phyloP scores from a whole-genome alignment of 106 monocot genomes.

The Triglochin maritima region DNA sequence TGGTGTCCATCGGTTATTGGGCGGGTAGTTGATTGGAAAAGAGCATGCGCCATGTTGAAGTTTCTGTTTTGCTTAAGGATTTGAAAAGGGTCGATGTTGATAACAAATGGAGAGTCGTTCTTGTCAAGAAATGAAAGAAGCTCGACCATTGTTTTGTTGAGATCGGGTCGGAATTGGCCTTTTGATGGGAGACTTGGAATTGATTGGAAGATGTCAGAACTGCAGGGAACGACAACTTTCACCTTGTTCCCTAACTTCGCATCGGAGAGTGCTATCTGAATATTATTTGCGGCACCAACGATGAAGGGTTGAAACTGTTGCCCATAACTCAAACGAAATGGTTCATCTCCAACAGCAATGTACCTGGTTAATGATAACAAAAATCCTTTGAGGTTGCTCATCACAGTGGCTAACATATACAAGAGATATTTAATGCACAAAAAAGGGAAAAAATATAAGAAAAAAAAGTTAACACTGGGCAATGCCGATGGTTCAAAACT shows the following conservation, averaged over 20 bases:
- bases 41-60: slow-evolving; percentile 40
- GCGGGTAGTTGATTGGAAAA: slow-evolving; percentile 37
- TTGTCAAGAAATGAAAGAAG: slow-evolving; percentile 64
- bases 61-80: slow-evolving; percentile 47
- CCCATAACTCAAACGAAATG: slow-evolving; percentile 56
- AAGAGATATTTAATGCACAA: not conserved
- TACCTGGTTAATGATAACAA: slow-evolving; percentile 29
- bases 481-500: not conserved
- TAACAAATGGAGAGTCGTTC: slow-evolving; percentile 57
- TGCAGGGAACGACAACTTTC: slow-evolving; percentile 76
- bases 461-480: not conserved
- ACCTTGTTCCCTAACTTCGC: slow-evolving; percentile 44
- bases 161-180: slow-evolving; percentile 56
- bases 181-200: slow-evolving; percentile 54
- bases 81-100: slow-evolving; percentile 60
- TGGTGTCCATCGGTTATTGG: slow-evolving; percentile 43
- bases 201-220: slow-evolving; percentile 41
- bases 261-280: slow-evolving; percentile 39
- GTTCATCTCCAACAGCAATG: slow-evolving; percentile 79
- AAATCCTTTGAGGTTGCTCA: not conserved
- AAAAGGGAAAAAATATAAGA: not conserved
- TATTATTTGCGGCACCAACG: slow-evolving; percentile 56
- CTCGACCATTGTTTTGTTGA: slow-evolving; percentile 67
- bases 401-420: not conserved
- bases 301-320: slow-evolving; percentile 50